These are phyloP conservation scores for Entophlyctis helioformis DNA, from an alignment of 192 early-diverging fungal species.

Conservation along the genomic window DNA sequence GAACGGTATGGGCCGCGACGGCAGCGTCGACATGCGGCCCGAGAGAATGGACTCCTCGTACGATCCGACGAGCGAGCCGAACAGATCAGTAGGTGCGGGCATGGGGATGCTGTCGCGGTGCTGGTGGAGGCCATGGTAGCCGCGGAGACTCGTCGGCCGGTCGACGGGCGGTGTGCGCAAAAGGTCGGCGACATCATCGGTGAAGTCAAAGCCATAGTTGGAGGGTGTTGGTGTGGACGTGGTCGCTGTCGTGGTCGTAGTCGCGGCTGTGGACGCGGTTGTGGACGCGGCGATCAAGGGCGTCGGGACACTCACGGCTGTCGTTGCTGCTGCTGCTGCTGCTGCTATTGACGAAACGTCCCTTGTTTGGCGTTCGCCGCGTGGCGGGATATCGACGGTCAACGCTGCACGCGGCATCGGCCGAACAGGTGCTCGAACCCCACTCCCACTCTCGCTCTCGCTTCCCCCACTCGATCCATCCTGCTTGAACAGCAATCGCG, in stretches of 20 bases:
- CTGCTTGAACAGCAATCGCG: no score
- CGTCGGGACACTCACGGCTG: not conserved
- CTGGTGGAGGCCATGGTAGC: not conserved
- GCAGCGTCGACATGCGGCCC: slow-evolving; percentile 65
- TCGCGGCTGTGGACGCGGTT: not conserved
- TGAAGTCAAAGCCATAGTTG: not conserved
- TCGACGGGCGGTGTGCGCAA: not conserved
- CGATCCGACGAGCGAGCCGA: slow-evolving; percentile 34
- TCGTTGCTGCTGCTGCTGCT: not conserved
- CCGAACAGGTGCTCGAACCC: no score
- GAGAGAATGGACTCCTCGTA: slow-evolving; percentile 64
- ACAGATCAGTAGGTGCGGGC: slow-evolving; percentile 4
- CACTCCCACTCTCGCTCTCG: no score
- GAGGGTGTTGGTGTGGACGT: not conserved
- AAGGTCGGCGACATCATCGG: not conserved
- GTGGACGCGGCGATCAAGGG: not conserved
- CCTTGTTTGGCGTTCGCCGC: not conserved
- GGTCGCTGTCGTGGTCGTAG: not conserved
- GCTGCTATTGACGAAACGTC: not conserved
- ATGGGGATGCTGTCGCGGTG: not conserved
- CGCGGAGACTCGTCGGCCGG: not conserved
- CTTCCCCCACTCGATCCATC: no score
- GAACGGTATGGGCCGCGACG: slow-evolving; percentile 61
- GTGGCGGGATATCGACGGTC: not conserved
- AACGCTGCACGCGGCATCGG: no score